Percentiles rank a stretch among this genome's conserved stretches.
These are phyloP conservation scores for Rhizophora mangle DNA, from an alignment of 345 rosid species.

Conservation along the genomic window DNA sequence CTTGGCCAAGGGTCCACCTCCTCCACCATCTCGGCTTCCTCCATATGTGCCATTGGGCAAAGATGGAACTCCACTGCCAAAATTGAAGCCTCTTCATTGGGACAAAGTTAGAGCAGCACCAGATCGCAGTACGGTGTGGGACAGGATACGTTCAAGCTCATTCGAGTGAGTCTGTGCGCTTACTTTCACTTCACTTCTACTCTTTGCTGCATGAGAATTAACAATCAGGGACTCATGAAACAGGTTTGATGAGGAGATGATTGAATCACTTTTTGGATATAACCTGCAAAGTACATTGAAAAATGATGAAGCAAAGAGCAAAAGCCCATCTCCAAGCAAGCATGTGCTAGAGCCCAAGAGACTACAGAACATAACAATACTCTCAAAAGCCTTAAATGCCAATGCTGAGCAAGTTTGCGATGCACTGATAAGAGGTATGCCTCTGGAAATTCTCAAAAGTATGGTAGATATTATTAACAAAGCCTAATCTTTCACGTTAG, in stretches of 20 bases:
- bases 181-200: not conserved
- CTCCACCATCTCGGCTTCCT: slow-evolving; percentile 56
- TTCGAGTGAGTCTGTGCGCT: slow-evolving; percentile 68
- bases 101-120: slow-evolving; percentile 98
- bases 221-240: not conserved
- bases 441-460: not conserved
- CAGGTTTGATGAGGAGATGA: slow-evolving; percentile 99
- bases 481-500: not conserved
- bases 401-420: slow-evolving; percentile 73
- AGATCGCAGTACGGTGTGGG: slow-evolving; percentile 90
- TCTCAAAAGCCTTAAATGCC: slow-evolving; percentile 71
- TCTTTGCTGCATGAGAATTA: slow-evolving; percentile 1
- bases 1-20: slow-evolving; percentile 58
- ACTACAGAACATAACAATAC: slow-evolving; percentile 87
- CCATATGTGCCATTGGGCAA: slow-evolving; percentile 48
- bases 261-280: slow-evolving; percentile 90
- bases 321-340: slow-evolving; percentile 87
- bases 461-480: not conserved
- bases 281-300: slow-evolving; percentile 51
- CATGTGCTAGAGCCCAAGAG: slow-evolving; percentile 91
- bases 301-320: slow-evolving; percentile 70
- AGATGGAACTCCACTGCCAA: slow-evolving; percentile 75
- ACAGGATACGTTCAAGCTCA: slow-evolving; percentile 83
- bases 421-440: slow-evolving; percentile 69
- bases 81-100: slow-evolving; percentile 98